Evolutionary conservation across 805 yeast species (phyloP).

Genomic region (Hanseniaspora lindneri): DNA sequence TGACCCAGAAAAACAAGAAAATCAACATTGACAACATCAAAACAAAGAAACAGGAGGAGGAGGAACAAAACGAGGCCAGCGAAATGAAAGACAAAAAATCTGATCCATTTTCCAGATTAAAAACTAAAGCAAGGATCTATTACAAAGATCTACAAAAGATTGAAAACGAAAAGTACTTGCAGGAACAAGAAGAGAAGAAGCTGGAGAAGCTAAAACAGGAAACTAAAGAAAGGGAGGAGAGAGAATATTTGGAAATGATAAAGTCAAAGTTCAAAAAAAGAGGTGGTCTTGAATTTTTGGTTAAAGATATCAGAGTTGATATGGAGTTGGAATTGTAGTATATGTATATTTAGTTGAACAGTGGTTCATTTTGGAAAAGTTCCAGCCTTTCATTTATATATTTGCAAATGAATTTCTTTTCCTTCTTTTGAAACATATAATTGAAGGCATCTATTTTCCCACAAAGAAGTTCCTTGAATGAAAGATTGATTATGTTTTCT

Average conservation of each 20-base stretch:
- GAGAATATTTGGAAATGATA: constrained; percentile 15
- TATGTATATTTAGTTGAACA: constrained; percentile 1
- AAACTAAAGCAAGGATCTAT: constrained; percentile 76
- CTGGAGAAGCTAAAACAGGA: constrained; percentile 30
- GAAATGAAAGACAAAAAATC: constrained; percentile 34
- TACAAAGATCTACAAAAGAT: constrained; percentile 45
- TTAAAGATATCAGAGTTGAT: constrained; percentile 15
- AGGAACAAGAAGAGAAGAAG: constrained; percentile 39
- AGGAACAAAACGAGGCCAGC: constrained; percentile 27
- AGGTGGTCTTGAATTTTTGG: constrained; percentile 10
- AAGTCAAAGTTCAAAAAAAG: constrained; percentile 15
- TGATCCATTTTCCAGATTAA: constrained; percentile 83
- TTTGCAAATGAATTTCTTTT: constrained; percentile 6
- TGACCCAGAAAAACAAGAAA: constrained; percentile 76
- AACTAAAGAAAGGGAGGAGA: constrained; percentile 9
- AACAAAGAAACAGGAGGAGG: constrained; percentile 41
- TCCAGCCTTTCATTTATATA: constrained; percentile 13
- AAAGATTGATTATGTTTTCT: constrained; percentile 18
- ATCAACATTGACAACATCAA: constrained; percentile 66
- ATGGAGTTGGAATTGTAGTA: constrained; percentile 11
- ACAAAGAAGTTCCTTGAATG: constrained; percentile 11
- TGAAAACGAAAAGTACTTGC: constrained; percentile 49
- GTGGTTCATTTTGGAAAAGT: constrained; percentile 6
- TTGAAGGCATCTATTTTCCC: background rate
- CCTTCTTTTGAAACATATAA: constrained; percentile 5